These are phyloP conservation scores for Trichosporon inkin DNA, from an alignment of 1,284 basidiomycete species.

Conservation along the genomic window DNA sequence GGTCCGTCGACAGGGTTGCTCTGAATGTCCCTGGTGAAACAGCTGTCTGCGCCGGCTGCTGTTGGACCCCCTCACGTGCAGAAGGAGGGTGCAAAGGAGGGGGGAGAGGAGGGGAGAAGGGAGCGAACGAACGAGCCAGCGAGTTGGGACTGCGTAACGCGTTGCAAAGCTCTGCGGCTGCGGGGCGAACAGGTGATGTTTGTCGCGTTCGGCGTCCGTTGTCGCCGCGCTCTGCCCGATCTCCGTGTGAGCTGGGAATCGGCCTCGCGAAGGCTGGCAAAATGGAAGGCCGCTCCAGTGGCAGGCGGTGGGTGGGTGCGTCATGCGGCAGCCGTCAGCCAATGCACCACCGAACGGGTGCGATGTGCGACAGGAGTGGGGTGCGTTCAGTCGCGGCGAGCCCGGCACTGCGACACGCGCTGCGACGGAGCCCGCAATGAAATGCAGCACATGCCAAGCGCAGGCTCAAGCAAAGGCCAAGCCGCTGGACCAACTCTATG, in stretches of 20 bases:
- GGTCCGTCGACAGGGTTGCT: background rate
- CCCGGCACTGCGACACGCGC: too few species aligned
- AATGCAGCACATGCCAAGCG: constrained; percentile 1
- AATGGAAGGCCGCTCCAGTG: background rate
- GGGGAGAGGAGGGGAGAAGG: background rate
- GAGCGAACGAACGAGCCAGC: background rate
- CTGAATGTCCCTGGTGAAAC: background rate
- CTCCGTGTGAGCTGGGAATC: constrained; percentile 1
- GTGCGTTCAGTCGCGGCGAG: too few species aligned
- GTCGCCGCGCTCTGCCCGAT: background rate
- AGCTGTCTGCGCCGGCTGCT: background rate
- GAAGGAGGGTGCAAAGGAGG: background rate
- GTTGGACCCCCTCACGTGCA: background rate
- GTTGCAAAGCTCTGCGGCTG: too few species aligned
- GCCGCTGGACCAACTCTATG: background rate
- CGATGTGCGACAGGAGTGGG: too few species aligned
- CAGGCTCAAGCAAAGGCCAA: background rate
- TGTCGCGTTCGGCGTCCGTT: background rate
- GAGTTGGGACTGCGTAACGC: background rate
- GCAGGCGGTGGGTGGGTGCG: background rate
- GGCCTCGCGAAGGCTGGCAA: background rate
- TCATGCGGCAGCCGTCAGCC: constrained; percentile 1
- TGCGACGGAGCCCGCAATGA: background rate
- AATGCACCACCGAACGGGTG: background rate
- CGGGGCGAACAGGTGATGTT: background rate